A percentile compares a stretch with the other conserved stretches of the same genome.
Evolutionary conservation across 352 stramenopile genomes (phyloP).

Genomic region (Globisporangium carolinianum): DNA sequence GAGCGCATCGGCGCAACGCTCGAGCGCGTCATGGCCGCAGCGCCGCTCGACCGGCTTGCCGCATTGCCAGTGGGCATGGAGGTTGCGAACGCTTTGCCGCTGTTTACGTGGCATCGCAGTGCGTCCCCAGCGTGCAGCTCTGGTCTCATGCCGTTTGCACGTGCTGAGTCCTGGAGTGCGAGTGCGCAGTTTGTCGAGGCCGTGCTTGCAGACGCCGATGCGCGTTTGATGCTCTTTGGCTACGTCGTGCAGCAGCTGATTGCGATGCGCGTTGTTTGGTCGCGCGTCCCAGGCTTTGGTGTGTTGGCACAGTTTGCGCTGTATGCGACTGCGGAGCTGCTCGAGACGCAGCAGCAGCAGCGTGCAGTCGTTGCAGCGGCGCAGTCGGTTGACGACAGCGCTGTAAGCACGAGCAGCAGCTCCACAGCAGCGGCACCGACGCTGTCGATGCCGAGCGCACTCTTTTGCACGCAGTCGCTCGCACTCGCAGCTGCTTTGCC

Average conservation of each 20-base stretch:
- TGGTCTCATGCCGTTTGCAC: constrained; percentile 30
- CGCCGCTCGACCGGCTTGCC: neutral
- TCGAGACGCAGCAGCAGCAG: constrained; percentile 20
- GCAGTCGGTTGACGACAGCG: constrained; percentile 24
- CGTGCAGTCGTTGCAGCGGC: constrained; percentile 28
- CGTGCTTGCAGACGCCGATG: constrained; percentile 29
- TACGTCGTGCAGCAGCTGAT: constrained; percentile 38
- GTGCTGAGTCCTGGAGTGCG: constrained; percentile 37
- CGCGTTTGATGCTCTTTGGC: constrained; percentile 34
- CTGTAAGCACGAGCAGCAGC: constrained; percentile 20
- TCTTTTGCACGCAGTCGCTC: constrained; percentile 56
- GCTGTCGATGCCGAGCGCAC: constrained; percentile 2
- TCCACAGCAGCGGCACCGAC: constrained; percentile 8
- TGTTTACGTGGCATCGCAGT: constrained; percentile 50
- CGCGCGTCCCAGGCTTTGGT: constrained; percentile 42
- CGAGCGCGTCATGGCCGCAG: constrained; percentile 19
- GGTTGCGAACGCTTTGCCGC: neutral
- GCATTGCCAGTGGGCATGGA: constrained; percentile 15
- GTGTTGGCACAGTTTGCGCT: constrained; percentile 38
- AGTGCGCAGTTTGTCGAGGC: constrained; percentile 21
- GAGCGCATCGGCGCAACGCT: constrained; percentile 42
- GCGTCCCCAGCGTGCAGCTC: constrained; percentile 48
- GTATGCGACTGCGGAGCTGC: constrained; percentile 31
- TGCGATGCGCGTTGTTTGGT: constrained; percentile 47
- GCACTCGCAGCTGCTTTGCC: constrained; percentile 42